Evolutionary conservation across 2,329 filamentous ascomycete genomes (phyloP), one percentile per base, ranked within the genome.

Genomic region (Grosmannia serpens): DNA sequence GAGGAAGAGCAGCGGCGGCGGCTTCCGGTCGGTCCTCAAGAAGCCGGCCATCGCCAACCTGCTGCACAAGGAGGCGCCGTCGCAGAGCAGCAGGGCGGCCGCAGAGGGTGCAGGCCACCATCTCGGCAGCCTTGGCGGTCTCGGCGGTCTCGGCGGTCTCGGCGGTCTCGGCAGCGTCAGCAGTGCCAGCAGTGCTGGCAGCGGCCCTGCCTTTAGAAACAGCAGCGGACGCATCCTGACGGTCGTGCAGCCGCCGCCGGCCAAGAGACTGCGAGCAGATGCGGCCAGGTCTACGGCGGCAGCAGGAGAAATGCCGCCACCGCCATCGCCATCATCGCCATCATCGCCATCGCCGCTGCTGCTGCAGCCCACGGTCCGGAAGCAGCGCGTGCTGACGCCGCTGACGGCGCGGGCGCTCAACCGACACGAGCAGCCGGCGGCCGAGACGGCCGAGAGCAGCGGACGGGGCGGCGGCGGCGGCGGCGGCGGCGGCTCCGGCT

Each of bases 11-110:
- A 47, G 27, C 53, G 35, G 3, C 1, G 70, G 75, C 1, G 70
- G 75, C 1, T 67, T 83, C 49, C 76, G 78, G 41, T 75, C 77
- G 57, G 80, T 74, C 4, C 67, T 84, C 58, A 79, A 77, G 58
- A 73, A 77, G 2, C 70, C 76, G 8, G 71, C 74, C 1, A 65
- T 82, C 8, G 73, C 77, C 0, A 77, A 71, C 59, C 68, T 82
- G 0, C 76, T 78, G 68, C 75, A 63, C 55, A 60, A 62, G 11
- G 62, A 64, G 10, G 15, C 52, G 1, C 29, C 58, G 4, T 29
- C 27, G 8, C 38, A 44, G 15, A 41, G 6, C 6, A 38, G 33
- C 20, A 38, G 4, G 20, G 2, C 5, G 29, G n/a, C n/a, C n/a
- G n/a, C 20, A 17, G 47, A 6, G 24, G n/a, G 44, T 10, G 22